Base-by-base conservation (phyloP, 192 early-diverging fungal species). In the Borealophlyctis nickersoniae region DNA sequence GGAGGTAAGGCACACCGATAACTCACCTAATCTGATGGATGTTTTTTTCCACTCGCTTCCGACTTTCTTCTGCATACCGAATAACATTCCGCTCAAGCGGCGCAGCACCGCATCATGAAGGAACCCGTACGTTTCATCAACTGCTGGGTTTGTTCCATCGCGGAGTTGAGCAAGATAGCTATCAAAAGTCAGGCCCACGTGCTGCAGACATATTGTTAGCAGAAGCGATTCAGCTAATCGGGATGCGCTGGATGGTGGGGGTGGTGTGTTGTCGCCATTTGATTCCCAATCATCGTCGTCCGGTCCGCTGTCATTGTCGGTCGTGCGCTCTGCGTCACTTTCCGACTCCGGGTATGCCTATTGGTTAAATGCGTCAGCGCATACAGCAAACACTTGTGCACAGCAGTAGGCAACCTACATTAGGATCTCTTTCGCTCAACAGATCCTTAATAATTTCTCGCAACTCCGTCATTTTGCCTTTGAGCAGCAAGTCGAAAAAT, bases 401-500 rank as follows among this genome's bases (percentile, higher is more conserved):
- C n/a, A n/a, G n/a, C n/a, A n/a, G n/a, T n/a, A n/a, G n/a, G n/a
- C n/a, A n/a, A n/a, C n/a, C n/a, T n/a, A n/a, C n/a, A n/a, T n/a
- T n/a, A n/a, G n/a, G n/a, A n/a, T n/a, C n/a, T n/a, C 74, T 49
- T 11, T 71, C 62, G 14, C 61, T 67, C 3, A 80, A 50, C 3
- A 80, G 51, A 52, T 83, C 78, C 31, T 60, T 11, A 26, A 83
- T 32, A 1, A 83, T 49, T 24, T 60, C 66, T 33, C 49, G 52
- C 24, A 83, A 49, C 19, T 58, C 70, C 24, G 60, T 62, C 28
- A 69, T 63, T 39, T 82, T 77, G 4, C 64, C 68, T 7, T 65
- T 70, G 34, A 81, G 65, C 14, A 82, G 65, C n/a, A 65, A 35
- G 49, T 75, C 73, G 62, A 81, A 83, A 24, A 81, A 65, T 19